Base-by-base conservation (phyloP, 2,329 filamentous ascomycete species). In the Sodiomyces alkalinus region DNA sequence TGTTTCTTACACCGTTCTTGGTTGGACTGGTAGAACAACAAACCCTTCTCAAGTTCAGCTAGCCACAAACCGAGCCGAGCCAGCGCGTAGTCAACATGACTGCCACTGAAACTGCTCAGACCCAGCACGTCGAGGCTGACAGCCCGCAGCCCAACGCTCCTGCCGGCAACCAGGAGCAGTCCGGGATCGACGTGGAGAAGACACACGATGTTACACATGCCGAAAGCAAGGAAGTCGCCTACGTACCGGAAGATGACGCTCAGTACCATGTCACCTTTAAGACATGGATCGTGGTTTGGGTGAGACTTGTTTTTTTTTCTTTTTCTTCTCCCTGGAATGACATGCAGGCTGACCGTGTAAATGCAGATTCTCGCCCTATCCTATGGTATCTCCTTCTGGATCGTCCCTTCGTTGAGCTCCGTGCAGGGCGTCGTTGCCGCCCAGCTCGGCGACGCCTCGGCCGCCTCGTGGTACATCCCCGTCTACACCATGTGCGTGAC, bases 401-500 rank as follows among this genome's bases (percentile, higher is more conserved):
- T 53, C 27, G 46, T 55, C 1, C 51, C 51, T 3, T 37, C 44
- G 6, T 33, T 54, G 20, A 48, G 43, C 17, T 36, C 47, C 3
- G 46, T 42, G 27, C 42, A 44, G 16, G 35, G 39, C 6, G 32
- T 40, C 6, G 47, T 52, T 6, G 47, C 51, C 4, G 44, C 47
- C 3, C 43, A 49, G 26, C 41, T 55, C 4, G 51, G 49, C n/a
- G 45, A 52, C 33, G 34, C 44, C 6, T 41, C 39, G 3, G 42
- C 45, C 17, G 37, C 42, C 6, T 40, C 47, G 7, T 55, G 47
- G 44, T 55, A 49, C 36, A 35, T 53, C 19, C 42, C 50, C 1
- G 39, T 51, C 9, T 55, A 51, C 33, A 55, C 51, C 4, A 51
- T 58, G 35, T 51, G 53, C 1, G 51, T 55, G 5, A 57, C 52